Conservation (phyloP, 2,329 filamentous ascomycete genomes). For the Colletotrichum karsti region DNA sequence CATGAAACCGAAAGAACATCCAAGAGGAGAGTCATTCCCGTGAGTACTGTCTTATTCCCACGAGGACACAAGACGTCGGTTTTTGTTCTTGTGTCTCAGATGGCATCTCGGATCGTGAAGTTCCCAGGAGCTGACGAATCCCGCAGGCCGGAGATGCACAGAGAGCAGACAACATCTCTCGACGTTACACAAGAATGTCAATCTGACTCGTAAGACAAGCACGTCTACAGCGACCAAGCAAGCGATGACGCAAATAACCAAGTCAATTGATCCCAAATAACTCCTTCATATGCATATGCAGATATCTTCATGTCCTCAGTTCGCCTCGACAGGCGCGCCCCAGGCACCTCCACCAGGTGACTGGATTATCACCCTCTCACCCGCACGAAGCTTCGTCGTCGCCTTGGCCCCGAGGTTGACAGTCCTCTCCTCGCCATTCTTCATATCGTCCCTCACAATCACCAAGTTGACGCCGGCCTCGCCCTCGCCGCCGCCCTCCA, state of each 20-base stretch:
- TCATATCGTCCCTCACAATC: conserved; percentile 51
- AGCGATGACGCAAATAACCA: no score
- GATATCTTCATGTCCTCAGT: background rate
- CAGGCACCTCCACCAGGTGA: conserved; percentile 28
- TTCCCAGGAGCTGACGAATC: background rate
- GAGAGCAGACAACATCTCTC: no score
- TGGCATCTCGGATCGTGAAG: background rate
- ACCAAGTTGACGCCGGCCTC: conserved; percentile 75
- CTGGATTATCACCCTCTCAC: conserved; percentile 28
- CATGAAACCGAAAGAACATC: background rate
- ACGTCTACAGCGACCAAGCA: no score
- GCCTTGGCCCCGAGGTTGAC: conserved; percentile 31
- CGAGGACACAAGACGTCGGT: background rate
- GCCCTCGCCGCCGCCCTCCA: conserved; percentile 76
- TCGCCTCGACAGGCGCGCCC: conserved; percentile 7
- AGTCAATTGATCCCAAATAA: background rate
- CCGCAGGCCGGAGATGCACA: no score
- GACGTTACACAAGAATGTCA: no score
- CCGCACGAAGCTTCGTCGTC: conserved; percentile 25
- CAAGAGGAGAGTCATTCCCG: background rate
- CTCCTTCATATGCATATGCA: background rate
- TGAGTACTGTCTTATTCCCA: background rate
- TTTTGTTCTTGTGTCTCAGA: background rate
- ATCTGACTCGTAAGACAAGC: no score
- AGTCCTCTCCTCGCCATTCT: conserved; percentile 41